These are phyloP conservation scores for Fusarium veterinarium DNA, from an alignment of 2,329 filamentous ascomycete genomes.

Conservation along the genomic window DNA sequence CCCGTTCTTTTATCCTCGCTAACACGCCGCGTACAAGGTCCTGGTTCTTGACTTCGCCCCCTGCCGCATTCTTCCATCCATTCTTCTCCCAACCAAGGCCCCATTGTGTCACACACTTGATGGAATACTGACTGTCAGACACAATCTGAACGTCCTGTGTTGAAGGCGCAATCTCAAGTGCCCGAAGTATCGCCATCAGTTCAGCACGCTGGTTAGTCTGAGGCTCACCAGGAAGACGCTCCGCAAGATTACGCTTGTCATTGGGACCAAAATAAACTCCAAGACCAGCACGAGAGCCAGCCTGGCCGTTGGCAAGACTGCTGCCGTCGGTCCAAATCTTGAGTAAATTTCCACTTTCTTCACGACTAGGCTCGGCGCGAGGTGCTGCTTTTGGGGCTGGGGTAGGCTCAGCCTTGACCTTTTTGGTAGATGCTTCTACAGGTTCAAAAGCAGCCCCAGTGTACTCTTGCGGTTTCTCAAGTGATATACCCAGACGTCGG, in stretches of 20 bases:
- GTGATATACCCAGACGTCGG: constrained; percentile 52
- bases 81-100: constrained; percentile 79
- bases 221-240: constrained; percentile 75
- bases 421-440: constrained; percentile 40
- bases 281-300: constrained; percentile 67
- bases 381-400: not conserved
- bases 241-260: constrained; percentile 75
- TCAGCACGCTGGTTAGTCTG: constrained; percentile 99
- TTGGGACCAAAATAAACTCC: constrained; percentile 71
- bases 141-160: constrained; percentile 79
- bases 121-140: constrained; percentile 91
- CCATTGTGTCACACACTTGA: constrained; percentile 90
- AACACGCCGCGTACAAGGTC: constrained; percentile 83
- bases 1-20: constrained; percentile 75
- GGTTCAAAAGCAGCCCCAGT: constrained; percentile 18
- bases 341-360: constrained; percentile 43
- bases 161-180: constrained; percentile 78
- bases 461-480: constrained; percentile 17
- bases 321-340: constrained; percentile 73
- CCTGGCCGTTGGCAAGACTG: constrained; percentile 67
- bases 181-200: constrained; percentile 86
- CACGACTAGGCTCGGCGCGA: not conserved
- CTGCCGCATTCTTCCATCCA: constrained; percentile 79
- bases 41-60: constrained; percentile 83
- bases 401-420: constrained; percentile 46